Conservation (phyloP, 108 stramenopile genomes). For the Parietichytrium sp. region DNA sequence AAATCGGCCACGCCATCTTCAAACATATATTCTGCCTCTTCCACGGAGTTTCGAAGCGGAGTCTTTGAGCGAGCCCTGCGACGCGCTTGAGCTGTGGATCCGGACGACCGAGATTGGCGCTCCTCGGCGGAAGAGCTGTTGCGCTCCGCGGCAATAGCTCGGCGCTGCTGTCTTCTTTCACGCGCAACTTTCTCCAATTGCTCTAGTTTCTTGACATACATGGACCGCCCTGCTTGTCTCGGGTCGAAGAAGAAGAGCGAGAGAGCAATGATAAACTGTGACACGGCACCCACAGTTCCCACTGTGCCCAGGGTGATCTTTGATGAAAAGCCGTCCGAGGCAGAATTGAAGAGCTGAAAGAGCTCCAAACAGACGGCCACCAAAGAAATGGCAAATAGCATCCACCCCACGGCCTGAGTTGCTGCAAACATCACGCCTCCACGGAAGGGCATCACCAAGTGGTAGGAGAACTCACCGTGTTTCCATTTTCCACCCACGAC, state of each 20-base stretch:
- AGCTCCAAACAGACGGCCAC: slow-evolving; percentile 3
- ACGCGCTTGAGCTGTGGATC: too few species aligned
- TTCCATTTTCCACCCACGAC: slow-evolving; percentile 28
- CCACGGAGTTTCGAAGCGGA: too few species aligned
- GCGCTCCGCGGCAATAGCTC: too few species aligned
- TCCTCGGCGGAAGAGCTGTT: too few species aligned
- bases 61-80: neutral
- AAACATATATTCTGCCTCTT: too few species aligned
- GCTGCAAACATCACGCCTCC: slow-evolving; percentile 11
- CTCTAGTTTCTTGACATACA: neutral
- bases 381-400: slow-evolving; percentile 20
- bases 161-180: too few species aligned
- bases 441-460: slow-evolving; percentile 24
- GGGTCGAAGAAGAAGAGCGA: slow-evolving; percentile 23
- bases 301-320: neutral
- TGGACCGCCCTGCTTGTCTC: slow-evolving; percentile 9
- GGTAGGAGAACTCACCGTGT: slow-evolving; percentile 8
- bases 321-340: neutral
- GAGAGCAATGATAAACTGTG: neutral
- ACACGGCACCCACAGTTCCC: slow-evolving; percentile 1
- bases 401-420: slow-evolving; percentile 25
- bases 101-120: too few species aligned
- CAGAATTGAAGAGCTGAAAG: neutral
- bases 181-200: neutral
- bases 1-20: too few species aligned